Conservation (phyloP, 352 stramenopile genomes). For the Phytophthora citrophthora region DNA sequence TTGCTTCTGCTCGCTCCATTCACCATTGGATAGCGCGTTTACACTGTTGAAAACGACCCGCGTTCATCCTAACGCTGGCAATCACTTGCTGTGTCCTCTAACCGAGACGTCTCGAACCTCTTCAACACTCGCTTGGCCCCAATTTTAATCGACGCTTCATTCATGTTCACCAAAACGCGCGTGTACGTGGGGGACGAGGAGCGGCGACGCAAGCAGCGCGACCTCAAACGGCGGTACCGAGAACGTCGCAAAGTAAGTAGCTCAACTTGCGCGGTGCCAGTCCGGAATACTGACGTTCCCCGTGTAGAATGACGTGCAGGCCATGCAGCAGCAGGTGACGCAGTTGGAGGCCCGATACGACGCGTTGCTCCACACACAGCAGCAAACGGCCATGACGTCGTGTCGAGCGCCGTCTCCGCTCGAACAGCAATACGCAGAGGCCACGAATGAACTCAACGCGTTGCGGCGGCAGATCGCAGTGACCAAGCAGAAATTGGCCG, state of each 20-base stretch:
- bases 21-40: slow-evolving; percentile 12
- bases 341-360: slow-evolving; percentile 45
- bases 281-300: slow-evolving; percentile 2
- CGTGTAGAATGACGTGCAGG: slow-evolving; percentile 44
- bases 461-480: slow-evolving; percentile 42
- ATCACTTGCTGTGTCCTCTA: slow-evolving; percentile 39
- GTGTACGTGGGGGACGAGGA: slow-evolving; percentile 39
- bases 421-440: slow-evolving; percentile 38
- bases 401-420: slow-evolving; percentile 20
- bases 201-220: slow-evolving; percentile 42
- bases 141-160: neutral
- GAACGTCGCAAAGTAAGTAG: slow-evolving; percentile 42
- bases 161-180: slow-evolving; percentile 32
- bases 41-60: slow-evolving; percentile 23
- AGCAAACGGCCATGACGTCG: slow-evolving; percentile 23
- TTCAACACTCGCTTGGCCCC: slow-evolving; percentile 22
- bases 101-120: neutral
- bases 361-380: slow-evolving; percentile 30
- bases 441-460: slow-evolving; percentile 37
- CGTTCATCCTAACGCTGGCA: slow-evolving; percentile 27
- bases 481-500: slow-evolving; percentile 42
- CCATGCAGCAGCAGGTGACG: slow-evolving; percentile 48
- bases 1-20: neutral
- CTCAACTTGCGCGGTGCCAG: neutral
- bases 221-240: slow-evolving; percentile 47